Base-by-base conservation (phyloP, 225 moss, liverwort and hornwort species). In the Climacium dendroides region DNA sequence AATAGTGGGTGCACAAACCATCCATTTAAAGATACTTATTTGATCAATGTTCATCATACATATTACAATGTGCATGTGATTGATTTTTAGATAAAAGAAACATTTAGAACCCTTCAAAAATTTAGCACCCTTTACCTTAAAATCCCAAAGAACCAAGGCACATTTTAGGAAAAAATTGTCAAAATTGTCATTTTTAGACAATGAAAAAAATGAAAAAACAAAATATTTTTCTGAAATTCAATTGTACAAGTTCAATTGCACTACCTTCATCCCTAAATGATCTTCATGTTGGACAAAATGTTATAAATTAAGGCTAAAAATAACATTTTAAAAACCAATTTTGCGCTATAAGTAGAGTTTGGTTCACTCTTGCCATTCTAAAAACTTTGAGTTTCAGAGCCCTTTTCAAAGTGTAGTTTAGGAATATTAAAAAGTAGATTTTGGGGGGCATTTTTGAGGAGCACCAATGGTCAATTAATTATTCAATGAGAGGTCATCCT, bases 231-330 rank as follows among this genome's bases (percentile, higher is more conserved):
- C 8, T 4, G 0, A 70, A 70, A 41, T 41, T 15, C 3, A 41
- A 41, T 1, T 0, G 0, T 9, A 26, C 1, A 26, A 70, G 4
- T 26, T 26, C 43, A n/a, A n/a, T n/a, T n/a, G n/a, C n/a, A n/a
- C n/a, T n/a, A n/a, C n/a, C n/a, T n/a, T n/a, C n/a, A n/a, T n/a
- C n/a, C n/a, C n/a, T n/a, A n/a, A n/a, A n/a, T n/a, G n/a, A n/a
- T n/a, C n/a, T n/a, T n/a, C n/a, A n/a, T n/a, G n/a, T n/a, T n/a
- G n/a, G n/a, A n/a, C n/a, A n/a, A n/a, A n/a, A n/a, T n/a, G n/a
- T n/a, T n/a, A n/a, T n/a, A n/a, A n/a, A n/a, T n/a, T n/a, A n/a
- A n/a, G n/a, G n/a, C n/a, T n/a, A n/a, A n/a, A n/a, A n/a, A n/a
- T n/a, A n/a, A n/a, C n/a, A n/a, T n/a, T n/a, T n/a, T n/a, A n/a